Base-by-base conservation (phyloP, 2,329 filamentous ascomycete genomes). In the Emmonsia crescens region DNA sequence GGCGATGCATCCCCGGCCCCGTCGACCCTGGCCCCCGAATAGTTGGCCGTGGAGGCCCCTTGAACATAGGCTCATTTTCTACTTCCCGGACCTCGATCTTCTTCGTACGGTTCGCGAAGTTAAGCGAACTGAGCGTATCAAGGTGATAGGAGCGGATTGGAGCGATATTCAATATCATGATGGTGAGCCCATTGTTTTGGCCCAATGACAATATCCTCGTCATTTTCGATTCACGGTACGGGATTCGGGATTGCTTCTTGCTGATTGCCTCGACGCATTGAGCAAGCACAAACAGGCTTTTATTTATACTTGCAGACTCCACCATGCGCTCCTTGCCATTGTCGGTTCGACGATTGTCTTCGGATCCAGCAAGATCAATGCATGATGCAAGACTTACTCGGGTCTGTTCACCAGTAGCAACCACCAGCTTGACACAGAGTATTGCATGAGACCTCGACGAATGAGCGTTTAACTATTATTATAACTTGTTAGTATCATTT, bases 271-370 rank as follows among this genome's bases (percentile, higher is more conserved):
- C 93, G 60, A 97, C 93, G 69, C 93, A 97, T 73, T 96, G 91
- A 51, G 91, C 93, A 57, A 97, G 78, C 21, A 96, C 92, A 70
- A 97, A 97, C 6, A 97, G 80, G 65, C 90, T 95, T 78, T 96
- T 97, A 82, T 97, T 97, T 79, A 97, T 97, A 70, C 90, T 93
- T 0, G 93, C 91, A 46, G 91, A 96, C 75, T 97, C 93, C n/a
- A 96, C 84, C 72, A 97, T 80, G 31, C 93, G 83, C 74, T 96
- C 91, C 73, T 92, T 94, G 69, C 87, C 91, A 74, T 97, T 97
- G 59, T 96, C 93, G 0, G 93, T 97, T 57, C 93, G 82, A 57
- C 93, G 84, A 73, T 97, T 97, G 75, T 97, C 93, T 75, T 97
- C 94, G 0, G 92, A 96, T 48, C 93, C 93, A 61, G 93, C 93